Conservation (phyloP, 805 yeast species). For the Torulaspora maleeae region DNA sequence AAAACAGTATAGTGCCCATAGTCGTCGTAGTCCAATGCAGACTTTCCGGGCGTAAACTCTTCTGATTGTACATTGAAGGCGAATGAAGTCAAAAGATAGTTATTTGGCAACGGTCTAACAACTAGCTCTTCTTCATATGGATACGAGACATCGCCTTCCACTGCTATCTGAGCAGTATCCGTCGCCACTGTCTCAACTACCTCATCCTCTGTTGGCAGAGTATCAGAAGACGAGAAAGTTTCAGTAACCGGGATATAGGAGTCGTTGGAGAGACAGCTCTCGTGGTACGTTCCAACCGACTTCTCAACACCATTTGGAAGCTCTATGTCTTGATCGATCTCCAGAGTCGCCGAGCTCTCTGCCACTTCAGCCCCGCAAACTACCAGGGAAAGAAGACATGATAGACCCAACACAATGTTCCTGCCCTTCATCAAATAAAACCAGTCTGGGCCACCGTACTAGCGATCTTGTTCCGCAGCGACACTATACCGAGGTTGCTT, state of each 20-base stretch:
- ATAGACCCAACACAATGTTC: not conserved
- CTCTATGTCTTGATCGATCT: constrained; percentile 9
- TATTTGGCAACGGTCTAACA: constrained; percentile 68
- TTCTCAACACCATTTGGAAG: not conserved
- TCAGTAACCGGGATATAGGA: not conserved
- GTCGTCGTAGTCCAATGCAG: constrained; percentile 21
- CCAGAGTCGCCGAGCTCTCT: not conserved
- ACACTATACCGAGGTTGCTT: not conserved
- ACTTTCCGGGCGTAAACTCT: constrained; percentile 28
- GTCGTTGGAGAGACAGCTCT: constrained; percentile 1
- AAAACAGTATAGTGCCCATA: constrained; percentile 59
- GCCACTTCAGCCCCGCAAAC: not conserved
- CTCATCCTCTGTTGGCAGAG: not conserved
- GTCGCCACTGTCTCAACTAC: not conserved
- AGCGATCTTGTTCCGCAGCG: not conserved
- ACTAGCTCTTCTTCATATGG: constrained; percentile 59
- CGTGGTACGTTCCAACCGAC: constrained; percentile 1
- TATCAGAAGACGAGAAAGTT: not conserved
- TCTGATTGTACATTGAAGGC: constrained; percentile 60
- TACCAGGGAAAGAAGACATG: constrained; percentile 1
- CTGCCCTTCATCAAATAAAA: constrained; percentile 2
- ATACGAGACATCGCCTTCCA: constrained; percentile 23
- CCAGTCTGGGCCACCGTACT: not conserved
- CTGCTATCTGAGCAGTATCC: not conserved
- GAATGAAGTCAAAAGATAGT: constrained; percentile 66